A percentile compares a stretch with the other conserved stretches of the same genome.
These are phyloP conservation scores for Nepenthes mirabilis DNA, from an alignment of 148 eudicot species.

Conservation along the genomic window DNA sequence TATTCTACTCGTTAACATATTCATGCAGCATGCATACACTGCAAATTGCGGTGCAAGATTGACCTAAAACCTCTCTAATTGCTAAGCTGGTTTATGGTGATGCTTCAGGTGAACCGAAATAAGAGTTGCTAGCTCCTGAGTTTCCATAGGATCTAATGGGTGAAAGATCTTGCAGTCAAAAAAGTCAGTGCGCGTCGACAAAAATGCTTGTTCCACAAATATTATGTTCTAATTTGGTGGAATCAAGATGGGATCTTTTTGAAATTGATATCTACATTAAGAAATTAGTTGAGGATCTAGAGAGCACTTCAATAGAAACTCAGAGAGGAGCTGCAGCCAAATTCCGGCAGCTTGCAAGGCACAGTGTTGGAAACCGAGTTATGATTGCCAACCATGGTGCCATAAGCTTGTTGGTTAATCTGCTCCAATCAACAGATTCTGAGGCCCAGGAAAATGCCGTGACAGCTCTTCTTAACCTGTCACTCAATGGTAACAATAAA, in stretches of 20 bases:
- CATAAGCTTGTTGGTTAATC: constrained; percentile 39
- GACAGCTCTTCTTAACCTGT: constrained; percentile 77
- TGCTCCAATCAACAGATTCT: constrained; percentile 47
- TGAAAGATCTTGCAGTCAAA: constrained; percentile 33
- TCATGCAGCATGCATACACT: too few relatives aligned
- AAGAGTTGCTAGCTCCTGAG: constrained; percentile 25
- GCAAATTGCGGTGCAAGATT: too few relatives aligned
- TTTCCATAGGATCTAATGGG: constrained; percentile 26
- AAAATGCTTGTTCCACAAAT: constrained; percentile 36
- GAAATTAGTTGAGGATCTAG: constrained; percentile 47
- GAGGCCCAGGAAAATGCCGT: constrained; percentile 69
- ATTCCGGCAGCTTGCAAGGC: constrained; percentile 63
- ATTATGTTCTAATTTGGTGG: constrained; percentile 28
- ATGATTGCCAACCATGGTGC: constrained; percentile 61
- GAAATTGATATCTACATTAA: constrained; percentile 40
- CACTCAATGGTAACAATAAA: constrained; percentile 76
- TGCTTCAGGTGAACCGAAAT: constrained; percentile 37
- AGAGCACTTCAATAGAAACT: constrained; percentile 34
- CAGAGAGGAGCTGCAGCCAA: constrained; percentile 48
- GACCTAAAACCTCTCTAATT: constrained; percentile 9
- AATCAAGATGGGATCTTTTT: constrained; percentile 30
- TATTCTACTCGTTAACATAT: too few relatives aligned
- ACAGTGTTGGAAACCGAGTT: constrained; percentile 59
- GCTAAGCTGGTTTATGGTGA: constrained; percentile 14
- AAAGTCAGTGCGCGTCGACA: constrained; percentile 35